A percentile compares a stretch with the other conserved stretches of the same genome.
Evolutionary conservation across 1,139 yeast genomes (phyloP).

Genomic region (Hansenula sp.): DNA sequence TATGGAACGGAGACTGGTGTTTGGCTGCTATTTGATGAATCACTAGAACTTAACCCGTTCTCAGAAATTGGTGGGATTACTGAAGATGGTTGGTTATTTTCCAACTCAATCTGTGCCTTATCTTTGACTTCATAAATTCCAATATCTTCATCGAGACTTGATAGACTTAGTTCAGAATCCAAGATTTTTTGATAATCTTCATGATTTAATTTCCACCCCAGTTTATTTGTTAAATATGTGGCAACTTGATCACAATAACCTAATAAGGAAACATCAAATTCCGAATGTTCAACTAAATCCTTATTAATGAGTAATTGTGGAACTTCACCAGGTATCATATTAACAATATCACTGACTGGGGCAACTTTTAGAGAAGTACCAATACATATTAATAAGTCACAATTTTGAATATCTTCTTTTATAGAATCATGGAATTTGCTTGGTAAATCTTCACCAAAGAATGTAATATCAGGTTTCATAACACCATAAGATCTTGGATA

Average conservation of each 20-base stretch:
- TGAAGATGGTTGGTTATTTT: neutral
- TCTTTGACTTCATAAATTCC: slow-evolving; percentile 29
- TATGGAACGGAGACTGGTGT: too few species aligned
- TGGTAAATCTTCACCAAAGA: slow-evolving; percentile 89
- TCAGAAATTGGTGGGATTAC: too few species aligned
- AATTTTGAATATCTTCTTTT: slow-evolving; percentile 52
- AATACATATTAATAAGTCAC: slow-evolving; percentile 81
- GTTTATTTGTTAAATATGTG: slow-evolving; percentile 51
- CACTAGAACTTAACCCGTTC: too few species aligned
- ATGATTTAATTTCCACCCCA: slow-evolving; percentile 72
- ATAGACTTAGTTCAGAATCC: slow-evolving; percentile 26
- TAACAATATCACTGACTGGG: slow-evolving; percentile 93
- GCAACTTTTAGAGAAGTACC: slow-evolving; percentile 96
- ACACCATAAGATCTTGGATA: slow-evolving; percentile 64
- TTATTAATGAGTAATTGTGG: slow-evolving; percentile 85
- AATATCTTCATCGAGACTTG: slow-evolving; percentile 22
- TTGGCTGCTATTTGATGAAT: too few species aligned
- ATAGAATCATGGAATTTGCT: slow-evolving; percentile 63
- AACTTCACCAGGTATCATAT: slow-evolving; percentile 59
- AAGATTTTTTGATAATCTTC: slow-evolving; percentile 27
- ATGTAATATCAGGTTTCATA: slow-evolving; percentile 92
- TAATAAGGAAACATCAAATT: slow-evolving; percentile 75
- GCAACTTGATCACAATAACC: slow-evolving; percentile 92
- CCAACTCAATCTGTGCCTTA: neutral
- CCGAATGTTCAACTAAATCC: slow-evolving; percentile 74